These are phyloP conservation scores for Puccinia triticina DNA, from an alignment of 1,284 basidiomycete species.

Conservation along the genomic window DNA sequence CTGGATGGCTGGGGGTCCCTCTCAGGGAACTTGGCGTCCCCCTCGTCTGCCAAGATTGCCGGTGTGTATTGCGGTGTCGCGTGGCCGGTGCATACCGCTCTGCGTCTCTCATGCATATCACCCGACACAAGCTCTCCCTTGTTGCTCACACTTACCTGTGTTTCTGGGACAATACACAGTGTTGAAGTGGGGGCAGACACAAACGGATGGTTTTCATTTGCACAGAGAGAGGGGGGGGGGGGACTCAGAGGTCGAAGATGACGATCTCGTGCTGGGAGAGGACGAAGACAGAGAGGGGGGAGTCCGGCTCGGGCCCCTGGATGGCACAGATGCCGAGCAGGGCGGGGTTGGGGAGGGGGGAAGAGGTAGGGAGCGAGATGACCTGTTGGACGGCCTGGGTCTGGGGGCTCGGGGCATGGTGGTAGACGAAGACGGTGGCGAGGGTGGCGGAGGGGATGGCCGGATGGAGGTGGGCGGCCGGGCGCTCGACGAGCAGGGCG, in stretches of 20 bases:
- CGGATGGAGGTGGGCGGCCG: not conserved
- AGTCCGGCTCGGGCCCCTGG: not conserved
- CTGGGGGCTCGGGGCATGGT: not conserved
- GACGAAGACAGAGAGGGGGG: constrained; percentile 4
- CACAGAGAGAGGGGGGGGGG: not conserved
- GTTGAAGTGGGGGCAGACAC: not conserved
- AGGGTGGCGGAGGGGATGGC: not conserved
- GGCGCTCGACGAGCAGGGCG: constrained; percentile 14
- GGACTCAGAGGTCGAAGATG: not conserved
- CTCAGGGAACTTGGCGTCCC: too few relatives aligned
- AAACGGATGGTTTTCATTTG: not conserved
- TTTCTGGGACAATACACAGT: too few relatives aligned
- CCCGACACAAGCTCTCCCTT: too few relatives aligned
- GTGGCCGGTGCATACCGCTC: too few relatives aligned
- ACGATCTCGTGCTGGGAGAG: not conserved
- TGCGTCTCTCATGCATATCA: too few relatives aligned
- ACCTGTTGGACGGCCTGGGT: not conserved
- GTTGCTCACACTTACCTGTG: too few relatives aligned
- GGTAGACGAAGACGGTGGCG: constrained; percentile 28
- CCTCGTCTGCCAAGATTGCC: too few relatives aligned
- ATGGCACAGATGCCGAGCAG: not conserved
- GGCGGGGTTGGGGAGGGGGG: not conserved
- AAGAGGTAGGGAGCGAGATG: not conserved
- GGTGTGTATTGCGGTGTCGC: too few relatives aligned
- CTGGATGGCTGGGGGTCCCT: too few relatives aligned